Evolutionary conservation across 306 rosid species (phyloP).

Genomic region (Rosa rugosa): DNA sequence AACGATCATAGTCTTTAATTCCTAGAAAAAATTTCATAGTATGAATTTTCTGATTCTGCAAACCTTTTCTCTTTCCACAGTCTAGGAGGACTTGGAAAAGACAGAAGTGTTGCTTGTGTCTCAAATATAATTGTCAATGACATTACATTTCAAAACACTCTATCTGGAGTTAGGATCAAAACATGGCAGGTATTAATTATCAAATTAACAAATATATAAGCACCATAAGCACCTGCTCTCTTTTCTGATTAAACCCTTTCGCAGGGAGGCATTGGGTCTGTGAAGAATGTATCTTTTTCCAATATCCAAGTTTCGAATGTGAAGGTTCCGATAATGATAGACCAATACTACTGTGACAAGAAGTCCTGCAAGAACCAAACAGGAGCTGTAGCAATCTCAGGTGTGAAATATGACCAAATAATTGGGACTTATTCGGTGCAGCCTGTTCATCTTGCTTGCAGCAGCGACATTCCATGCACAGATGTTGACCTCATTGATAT

Average conservation of each 20-base stretch:
- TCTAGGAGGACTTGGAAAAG: constrained; percentile 83
- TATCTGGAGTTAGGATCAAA: constrained; percentile 85
- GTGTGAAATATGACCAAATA: constrained; percentile 56
- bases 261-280: constrained; percentile 92
- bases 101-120: constrained; percentile 74
- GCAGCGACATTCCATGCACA: constrained; percentile 74
- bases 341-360: constrained; percentile 88
- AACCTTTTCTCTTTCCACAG: constrained; percentile 32
- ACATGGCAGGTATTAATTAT: constrained; percentile 81
- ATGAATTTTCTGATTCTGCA: not conserved
- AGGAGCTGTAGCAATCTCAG: constrained; percentile 57
- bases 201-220: not conserved
- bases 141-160: constrained; percentile 64
- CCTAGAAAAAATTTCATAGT: not conserved
- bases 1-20: not conserved
- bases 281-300: constrained; percentile 82
- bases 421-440: constrained; percentile 59
- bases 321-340: constrained; percentile 71
- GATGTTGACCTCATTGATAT: constrained; percentile 63
- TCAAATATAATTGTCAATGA: constrained; percentile 70
- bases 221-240: not conserved
- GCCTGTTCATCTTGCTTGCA: constrained; percentile 77
- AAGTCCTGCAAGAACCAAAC: constrained; percentile 73
- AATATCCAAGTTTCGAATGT: constrained; percentile 68
- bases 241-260: not conserved